phyloP scores from a whole-genome alignment of 345 rosid genomes.

The Durio zibethinus region DNA sequence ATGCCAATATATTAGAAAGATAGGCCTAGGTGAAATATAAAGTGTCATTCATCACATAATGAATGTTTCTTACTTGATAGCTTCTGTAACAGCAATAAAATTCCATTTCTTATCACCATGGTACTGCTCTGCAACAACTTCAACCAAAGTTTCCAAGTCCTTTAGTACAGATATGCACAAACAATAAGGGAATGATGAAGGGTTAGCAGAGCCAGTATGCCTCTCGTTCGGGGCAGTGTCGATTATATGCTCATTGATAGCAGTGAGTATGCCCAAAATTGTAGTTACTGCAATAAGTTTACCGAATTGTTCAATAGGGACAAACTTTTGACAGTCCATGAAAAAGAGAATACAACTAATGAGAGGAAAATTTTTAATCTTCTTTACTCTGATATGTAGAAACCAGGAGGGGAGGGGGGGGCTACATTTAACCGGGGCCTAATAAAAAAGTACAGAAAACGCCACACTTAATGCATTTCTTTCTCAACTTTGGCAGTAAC shows the following conservation, averaged over 20 bases:
- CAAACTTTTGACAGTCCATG: neutral
- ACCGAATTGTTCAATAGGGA: conserved; percentile 11
- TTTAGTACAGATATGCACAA: conserved; percentile 72
- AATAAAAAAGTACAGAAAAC: neutral
- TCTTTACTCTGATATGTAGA: neutral
- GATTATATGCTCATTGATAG: conserved; percentile 78
- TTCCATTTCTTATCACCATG: conserved; percentile 86
- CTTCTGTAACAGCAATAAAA: conserved; percentile 76
- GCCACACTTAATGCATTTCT: neutral
- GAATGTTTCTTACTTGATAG: conserved; percentile 58
- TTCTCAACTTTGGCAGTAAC: neutral
- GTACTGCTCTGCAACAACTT: conserved; percentile 79
- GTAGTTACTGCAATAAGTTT: conserved; percentile 72
- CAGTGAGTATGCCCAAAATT: conserved; percentile 76
- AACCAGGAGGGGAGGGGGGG: neutral
- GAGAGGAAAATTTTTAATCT: neutral
- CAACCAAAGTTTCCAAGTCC: conserved; percentile 87
- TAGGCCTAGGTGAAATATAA: neutral
- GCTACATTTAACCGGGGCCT: neutral
- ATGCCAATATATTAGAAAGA: neutral
- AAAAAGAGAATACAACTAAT: neutral
- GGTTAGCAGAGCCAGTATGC: conserved; percentile 33
- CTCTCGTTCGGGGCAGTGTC: conserved; percentile 51
- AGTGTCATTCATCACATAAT: neutral
- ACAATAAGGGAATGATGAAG: conserved; percentile 60